Percentiles rank a stretch among this genome's conserved stretches.
phyloP scores from a whole-genome alignment of 257 asterid genomes.

The Petunia axillaris region DNA sequence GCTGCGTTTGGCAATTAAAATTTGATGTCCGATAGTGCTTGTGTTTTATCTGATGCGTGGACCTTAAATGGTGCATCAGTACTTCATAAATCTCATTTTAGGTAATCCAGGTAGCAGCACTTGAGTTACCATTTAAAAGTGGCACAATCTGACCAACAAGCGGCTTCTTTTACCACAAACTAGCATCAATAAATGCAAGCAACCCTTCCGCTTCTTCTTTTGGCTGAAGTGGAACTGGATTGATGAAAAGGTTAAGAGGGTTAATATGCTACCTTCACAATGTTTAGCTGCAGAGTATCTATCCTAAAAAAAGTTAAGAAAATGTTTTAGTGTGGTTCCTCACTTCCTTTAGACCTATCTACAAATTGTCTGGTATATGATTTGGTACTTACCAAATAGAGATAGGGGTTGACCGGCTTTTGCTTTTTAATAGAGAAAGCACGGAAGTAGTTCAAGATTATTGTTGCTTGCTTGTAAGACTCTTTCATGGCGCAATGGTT shows the following conservation, averaged over 20 bases:
- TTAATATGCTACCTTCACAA: constrained; percentile 6
- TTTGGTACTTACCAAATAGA: constrained; percentile 1
- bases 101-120: not conserved
- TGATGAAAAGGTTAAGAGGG: not conserved
- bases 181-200: constrained; percentile 4
- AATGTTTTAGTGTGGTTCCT: not conserved
- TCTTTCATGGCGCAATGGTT: not conserved
- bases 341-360: not conserved
- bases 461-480: constrained; percentile 1
- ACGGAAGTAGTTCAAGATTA: not conserved
- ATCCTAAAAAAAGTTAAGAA: not conserved
- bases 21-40: constrained; percentile 15
- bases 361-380: not conserved
- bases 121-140: constrained; percentile 1
- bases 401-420: not conserved
- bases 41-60: not conserved
- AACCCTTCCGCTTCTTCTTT: constrained; percentile 4
- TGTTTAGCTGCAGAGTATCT: not conserved
- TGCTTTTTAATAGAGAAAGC: not conserved
- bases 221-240: constrained; percentile 1
- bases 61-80: constrained; percentile 1
- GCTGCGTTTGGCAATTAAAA: not conserved
- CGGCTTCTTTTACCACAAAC: not conserved
- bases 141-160: not conserved
- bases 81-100: not conserved